These are phyloP conservation scores for Hericium alpestre DNA, from an alignment of 768 basidiomycete species.

Conservation along the genomic window DNA sequence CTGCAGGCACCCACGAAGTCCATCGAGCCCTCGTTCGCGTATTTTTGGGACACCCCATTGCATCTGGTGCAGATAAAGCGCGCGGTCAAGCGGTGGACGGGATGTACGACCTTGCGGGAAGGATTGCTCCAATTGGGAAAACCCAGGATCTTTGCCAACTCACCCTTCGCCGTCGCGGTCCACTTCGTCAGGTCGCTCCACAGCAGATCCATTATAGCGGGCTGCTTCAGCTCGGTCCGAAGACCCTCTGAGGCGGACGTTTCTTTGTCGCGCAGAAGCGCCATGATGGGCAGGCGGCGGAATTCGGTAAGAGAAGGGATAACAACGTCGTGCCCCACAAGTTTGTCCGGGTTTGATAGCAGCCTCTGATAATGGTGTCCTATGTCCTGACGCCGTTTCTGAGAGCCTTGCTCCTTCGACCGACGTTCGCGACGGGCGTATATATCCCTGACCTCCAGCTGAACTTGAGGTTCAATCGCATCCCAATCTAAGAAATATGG, in stretches of 20 bases:
- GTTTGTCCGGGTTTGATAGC: conserved; percentile 19
- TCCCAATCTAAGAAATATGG: too few species aligned
- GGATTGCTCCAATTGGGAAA: conserved; percentile 41
- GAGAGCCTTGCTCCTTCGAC: conserved; percentile 18
- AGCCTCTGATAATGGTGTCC: conserved; percentile 36
- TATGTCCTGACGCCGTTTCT: conserved; percentile 24
- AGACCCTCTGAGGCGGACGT: not conserved
- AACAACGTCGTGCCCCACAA: conserved; percentile 8
- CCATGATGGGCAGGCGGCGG: conserved; percentile 36
- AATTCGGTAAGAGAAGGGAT: conserved; percentile 41
- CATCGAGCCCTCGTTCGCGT: conserved; percentile 34
- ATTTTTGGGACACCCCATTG: conserved; percentile 22
- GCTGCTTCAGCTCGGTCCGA: conserved; percentile 16
- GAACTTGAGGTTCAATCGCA: too few species aligned
- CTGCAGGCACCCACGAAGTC: conserved; percentile 49
- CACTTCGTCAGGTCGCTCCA: conserved; percentile 37
- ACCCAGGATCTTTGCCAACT: conserved; percentile 38
- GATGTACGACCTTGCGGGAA: conserved; percentile 37
- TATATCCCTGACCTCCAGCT: conserved; percentile 17
- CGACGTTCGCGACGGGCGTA: conserved; percentile 19
- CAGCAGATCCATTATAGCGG: conserved; percentile 26
- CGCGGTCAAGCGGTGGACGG: conserved; percentile 47
- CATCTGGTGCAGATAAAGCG: conserved; percentile 51
- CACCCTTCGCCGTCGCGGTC: conserved; percentile 32
- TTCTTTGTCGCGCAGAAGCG: conserved; percentile 20